These are phyloP conservation scores for Thermochaetoides dissita DNA, from an alignment of 2,329 filamentous ascomycete genomes.

Conservation along the genomic window DNA sequence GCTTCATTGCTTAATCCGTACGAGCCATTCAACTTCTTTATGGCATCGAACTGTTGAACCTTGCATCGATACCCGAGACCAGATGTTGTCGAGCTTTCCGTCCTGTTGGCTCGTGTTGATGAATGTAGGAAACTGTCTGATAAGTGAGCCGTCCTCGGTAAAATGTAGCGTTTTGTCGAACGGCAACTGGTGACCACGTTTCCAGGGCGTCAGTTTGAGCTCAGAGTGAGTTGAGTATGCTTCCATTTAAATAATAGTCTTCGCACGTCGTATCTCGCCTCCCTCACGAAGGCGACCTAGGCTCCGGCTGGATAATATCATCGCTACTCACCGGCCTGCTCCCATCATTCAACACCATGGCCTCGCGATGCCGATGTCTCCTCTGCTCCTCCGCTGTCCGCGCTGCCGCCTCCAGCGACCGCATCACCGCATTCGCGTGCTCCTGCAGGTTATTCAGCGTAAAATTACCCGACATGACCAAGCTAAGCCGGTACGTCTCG, in stretches of 20 bases:
- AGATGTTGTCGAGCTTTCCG: no score
- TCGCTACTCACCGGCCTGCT: constrained; percentile 56
- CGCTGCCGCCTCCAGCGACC: constrained; percentile 25
- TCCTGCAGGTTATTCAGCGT: constrained; percentile 20
- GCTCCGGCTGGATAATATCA: constrained; percentile 62
- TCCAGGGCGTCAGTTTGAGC: no score
- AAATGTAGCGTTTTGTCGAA: no score
- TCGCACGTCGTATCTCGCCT: not conserved
- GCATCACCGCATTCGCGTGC: constrained; percentile 20
- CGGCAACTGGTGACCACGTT: no score
- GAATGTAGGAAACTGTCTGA: no score
- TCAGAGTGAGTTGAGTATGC: not conserved
- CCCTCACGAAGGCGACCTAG: constrained; percentile 20
- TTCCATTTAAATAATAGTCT: not conserved
- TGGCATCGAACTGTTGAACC: no score
- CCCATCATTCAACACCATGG: constrained; percentile 84
- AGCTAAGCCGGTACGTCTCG: constrained; percentile 20
- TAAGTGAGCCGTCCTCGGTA: no score
- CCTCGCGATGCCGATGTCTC: constrained; percentile 64
- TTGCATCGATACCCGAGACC: no score
- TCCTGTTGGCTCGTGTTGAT: no score
- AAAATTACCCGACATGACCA: constrained; percentile 24
- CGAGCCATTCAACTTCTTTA: no score
- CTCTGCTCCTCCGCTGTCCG: constrained; percentile 55
- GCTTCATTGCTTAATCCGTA: no score